A percentile compares a stretch with the other conserved stretches of the same genome.
phyloP scores from a whole-genome alignment of 116 monocot genomes.

The Phalaenopsis hybrid region DNA sequence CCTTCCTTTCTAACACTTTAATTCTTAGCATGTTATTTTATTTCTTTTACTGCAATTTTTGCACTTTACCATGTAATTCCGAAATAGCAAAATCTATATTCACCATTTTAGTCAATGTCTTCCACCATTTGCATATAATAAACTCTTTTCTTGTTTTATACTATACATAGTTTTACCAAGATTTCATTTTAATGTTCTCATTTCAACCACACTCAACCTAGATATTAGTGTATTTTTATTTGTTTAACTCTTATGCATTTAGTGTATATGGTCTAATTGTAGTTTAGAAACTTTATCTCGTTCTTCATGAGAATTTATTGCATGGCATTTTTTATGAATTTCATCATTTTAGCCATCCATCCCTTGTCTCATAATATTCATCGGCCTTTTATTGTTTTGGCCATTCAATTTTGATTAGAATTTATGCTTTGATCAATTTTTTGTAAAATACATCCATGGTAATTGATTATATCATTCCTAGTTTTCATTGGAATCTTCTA shows the following conservation, averaged over 20 bases:
- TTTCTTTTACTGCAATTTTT: no score
- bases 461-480: neutral
- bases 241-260: no score
- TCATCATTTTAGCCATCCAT: neutral
- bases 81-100: neutral
- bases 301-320: no score
- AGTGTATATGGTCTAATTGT: no score
- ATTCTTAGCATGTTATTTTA: no score
- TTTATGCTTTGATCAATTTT: neutral
- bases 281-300: no score
- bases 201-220: no score
- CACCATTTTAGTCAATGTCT: neutral
- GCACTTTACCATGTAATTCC: neutral
- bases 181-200: no score
- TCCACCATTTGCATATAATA: neutral
- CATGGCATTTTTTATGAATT: no score
- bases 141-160: neutral
- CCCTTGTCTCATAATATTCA: neutral
- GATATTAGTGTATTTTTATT: no score
- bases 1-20: no score
- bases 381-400: neutral
- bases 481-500: neutral
- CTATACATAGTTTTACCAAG: no score
- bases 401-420: neutral
- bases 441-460: neutral